Base-by-base conservation (phyloP, 495 filamentous ascomycete species). In the Penicillium bovifimosum region DNA sequence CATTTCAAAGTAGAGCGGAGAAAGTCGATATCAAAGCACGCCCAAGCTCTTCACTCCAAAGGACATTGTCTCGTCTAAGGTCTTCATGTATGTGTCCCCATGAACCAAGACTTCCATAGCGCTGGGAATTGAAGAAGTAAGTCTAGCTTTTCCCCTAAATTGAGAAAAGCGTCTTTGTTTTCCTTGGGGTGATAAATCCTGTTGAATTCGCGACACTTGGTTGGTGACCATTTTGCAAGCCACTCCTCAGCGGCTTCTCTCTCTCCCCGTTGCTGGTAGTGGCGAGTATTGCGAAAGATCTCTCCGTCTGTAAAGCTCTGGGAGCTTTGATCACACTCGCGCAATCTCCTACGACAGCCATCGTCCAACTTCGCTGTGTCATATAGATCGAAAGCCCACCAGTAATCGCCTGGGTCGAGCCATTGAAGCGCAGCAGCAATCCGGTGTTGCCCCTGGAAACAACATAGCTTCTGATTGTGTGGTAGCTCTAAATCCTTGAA, bases 71-170 rank as follows among this genome's bases (percentile, higher is more conserved):
- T n/a, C n/a, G n/a, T n/a, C n/a, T n/a, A n/a, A n/a, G n/a, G n/a
- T n/a, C n/a, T n/a, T n/a, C n/a, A n/a, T n/a, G n/a, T n/a, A 32
- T 57, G 43, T 2, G 49, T 52, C 9, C 54, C 54, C 43, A 57
- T 57, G 8, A 31, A 38, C 54, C 43, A 57, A 9, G 32, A 38
- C 8, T 8, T 45, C 54, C 43, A 57, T 16, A 57, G 11, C 2
- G 34, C 48, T 13, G 42, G 35, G 20, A 52, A 57, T 1, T 10
- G 11, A 42, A 57, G 49, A 14, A 57, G 54, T 24, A 27, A 27
- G 27, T 57, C 54, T 39, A 57, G 49, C 26, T 17, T 52, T 2
- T 13, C 5, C 20, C 14, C 40, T 24, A 49, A 14, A 39, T 9
- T 6, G 13, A 3, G 29, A n/a, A 32, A 41, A 2, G 45, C 31